phyloP scores from a whole-genome alignment of 192 early-diverging fungal species.

The Coemansia sp. region DNA sequence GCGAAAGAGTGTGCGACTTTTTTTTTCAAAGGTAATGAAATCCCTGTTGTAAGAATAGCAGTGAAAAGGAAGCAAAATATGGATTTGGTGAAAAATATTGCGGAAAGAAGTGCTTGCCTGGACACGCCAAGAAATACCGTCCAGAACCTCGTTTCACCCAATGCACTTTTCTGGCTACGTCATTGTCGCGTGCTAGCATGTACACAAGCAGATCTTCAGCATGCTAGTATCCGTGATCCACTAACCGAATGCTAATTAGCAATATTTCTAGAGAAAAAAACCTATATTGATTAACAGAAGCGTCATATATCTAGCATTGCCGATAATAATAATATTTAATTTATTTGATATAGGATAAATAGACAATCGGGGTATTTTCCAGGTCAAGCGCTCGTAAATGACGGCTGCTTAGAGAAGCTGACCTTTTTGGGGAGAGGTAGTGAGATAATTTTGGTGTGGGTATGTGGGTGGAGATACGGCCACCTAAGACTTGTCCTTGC shows the following conservation, averaged over 20 bases:
- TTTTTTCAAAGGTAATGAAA: not conserved
- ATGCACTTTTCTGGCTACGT: not conserved
- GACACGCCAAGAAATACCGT: not conserved
- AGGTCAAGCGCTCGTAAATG: not conserved
- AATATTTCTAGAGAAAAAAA: not conserved
- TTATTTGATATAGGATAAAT: not conserved
- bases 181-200: not conserved
- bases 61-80: not conserved
- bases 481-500: conserved; percentile 26
- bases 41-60: not conserved
- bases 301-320: not conserved
- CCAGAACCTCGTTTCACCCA: not conserved
- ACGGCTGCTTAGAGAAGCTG: not conserved
- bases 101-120: not conserved
- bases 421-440: not conserved
- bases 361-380: not conserved
- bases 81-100: not conserved
- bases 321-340: not conserved
- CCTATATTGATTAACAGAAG: not conserved
- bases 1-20: conserved; percentile 5
- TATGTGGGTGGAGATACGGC: not conserved
- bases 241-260: not conserved
- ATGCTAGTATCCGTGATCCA: not conserved
- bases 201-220: not conserved
- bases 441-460: not conserved